Percentiles rank a stretch among this genome's conserved stretches.
phyloP scores from a whole-genome alignment of 805 yeast species.

The Ogataea siamensis region DNA sequence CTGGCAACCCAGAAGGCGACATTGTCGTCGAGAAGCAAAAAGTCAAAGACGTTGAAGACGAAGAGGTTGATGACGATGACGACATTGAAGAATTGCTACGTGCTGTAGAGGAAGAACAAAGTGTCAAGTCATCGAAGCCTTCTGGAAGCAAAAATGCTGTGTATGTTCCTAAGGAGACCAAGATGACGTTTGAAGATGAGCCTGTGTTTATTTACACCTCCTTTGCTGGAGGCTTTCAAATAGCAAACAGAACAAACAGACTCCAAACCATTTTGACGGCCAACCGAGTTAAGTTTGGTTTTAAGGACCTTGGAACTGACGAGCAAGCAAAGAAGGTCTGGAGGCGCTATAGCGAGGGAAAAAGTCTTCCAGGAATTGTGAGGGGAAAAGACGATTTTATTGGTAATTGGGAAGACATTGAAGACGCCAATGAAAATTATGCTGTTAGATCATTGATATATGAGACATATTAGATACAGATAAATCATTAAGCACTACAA shows the following conservation, averaged over 20 bases:
- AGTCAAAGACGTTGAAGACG: neutral
- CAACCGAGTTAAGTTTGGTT: conserved; percentile 62
- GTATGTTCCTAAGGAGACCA: conserved; percentile 33
- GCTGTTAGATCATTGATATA: conserved; percentile 60
- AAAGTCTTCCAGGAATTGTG: conserved; percentile 79
- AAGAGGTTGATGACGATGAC: conserved; percentile 20
- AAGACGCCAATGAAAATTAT: conserved; percentile 82
- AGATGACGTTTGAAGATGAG: conserved; percentile 42
- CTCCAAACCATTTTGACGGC: conserved; percentile 72
- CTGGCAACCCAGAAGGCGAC: too few relatives aligned
- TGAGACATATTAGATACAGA: conserved; percentile 48
- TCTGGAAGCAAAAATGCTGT: conserved; percentile 18
- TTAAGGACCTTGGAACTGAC: conserved; percentile 83
- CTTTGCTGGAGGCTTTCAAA: conserved; percentile 81
- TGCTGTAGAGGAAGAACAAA: conserved; percentile 29
- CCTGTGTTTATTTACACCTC: conserved; percentile 83
- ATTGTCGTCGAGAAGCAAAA: too few relatives aligned
- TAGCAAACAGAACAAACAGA: conserved; percentile 74
- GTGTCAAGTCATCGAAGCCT: conserved; percentile 5
- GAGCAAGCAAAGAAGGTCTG: conserved; percentile 81
- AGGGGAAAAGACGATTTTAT: conserved; percentile 78
- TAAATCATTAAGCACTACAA: too few relatives aligned
- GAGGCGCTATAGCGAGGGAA: conserved; percentile 72
- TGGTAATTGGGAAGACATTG: conserved; percentile 84
- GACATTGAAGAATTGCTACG: conserved; percentile 29